Percentiles rank a stretch among this genome's conserved stretches.
Evolutionary conservation across 805 yeast species (phyloP).

Genomic region (Saccharomycopsis schoenii): DNA sequence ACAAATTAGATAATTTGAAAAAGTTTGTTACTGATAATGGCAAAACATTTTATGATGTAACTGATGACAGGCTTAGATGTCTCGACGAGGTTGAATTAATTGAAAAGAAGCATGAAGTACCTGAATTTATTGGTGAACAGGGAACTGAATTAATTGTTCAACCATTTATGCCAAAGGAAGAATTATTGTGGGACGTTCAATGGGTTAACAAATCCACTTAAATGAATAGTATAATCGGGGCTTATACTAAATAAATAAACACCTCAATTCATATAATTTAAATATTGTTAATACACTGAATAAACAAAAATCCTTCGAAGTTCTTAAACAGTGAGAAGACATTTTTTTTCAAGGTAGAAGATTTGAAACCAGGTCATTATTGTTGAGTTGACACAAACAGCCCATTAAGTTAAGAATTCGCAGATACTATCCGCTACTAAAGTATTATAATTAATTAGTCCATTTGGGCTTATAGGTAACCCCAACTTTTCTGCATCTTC

Average conservation of each 20-base stretch:
- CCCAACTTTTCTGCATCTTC: slow-evolving; percentile 25
- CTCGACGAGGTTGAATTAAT: slow-evolving; percentile 46
- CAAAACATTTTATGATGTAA: slow-evolving; percentile 55
- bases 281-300: no score
- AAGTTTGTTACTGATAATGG: slow-evolving; percentile 74
- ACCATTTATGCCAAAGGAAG: slow-evolving; percentile 81
- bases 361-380: no score
- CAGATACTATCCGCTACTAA: slow-evolving; percentile 40
- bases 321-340: no score
- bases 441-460: slow-evolving; percentile 48
- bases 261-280: no score
- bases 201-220: slow-evolving; percentile 35
- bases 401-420: neutral
- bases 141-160: slow-evolving; percentile 45
- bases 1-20: slow-evolving; percentile 54
- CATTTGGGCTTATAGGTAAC: slow-evolving; percentile 36
- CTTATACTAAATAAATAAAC: no score
- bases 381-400: neutral
- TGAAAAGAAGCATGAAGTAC: slow-evolving; percentile 44
- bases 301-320: no score
- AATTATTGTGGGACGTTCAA: slow-evolving; percentile 59
- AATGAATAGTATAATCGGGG: neutral
- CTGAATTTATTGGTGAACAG: slow-evolving; percentile 40
- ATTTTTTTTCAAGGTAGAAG: no score
- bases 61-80: slow-evolving; percentile 31